Percentiles rank a stretch among this genome's conserved stretches.
Evolutionary conservation across 805 yeast species (phyloP).

Genomic region (Cyberlindnera suaveolens): DNA sequence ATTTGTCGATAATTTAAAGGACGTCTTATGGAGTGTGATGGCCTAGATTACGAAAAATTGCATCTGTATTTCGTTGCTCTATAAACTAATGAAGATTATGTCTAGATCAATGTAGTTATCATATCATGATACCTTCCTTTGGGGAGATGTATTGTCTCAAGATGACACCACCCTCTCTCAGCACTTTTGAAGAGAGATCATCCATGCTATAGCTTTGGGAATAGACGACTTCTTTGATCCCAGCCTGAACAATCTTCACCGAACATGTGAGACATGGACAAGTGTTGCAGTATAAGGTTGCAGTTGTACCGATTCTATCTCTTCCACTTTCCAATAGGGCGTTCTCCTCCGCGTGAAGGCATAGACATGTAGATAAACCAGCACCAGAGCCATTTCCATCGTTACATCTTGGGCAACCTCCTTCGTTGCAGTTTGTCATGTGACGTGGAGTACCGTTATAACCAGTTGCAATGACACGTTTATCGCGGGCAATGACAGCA

Average conservation of each 20-base stretch:
- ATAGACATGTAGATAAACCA: slow-evolving; percentile 75
- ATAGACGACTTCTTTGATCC: slow-evolving; percentile 86
- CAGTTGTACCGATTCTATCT: slow-evolving; percentile 61
- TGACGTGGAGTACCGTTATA: slow-evolving; percentile 97
- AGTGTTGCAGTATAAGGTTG: slow-evolving; percentile 85
- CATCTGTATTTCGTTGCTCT: neutral
- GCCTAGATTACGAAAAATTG: neutral
- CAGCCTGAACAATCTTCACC: slow-evolving; percentile 90
- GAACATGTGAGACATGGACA: slow-evolving; percentile 97
- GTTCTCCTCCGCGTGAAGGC: slow-evolving; percentile 96
- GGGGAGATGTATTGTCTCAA: slow-evolving; percentile 51
- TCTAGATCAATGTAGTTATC: neutral
- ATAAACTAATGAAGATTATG: neutral
- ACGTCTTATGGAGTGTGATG: slow-evolving; percentile 30
- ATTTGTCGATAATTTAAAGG: slow-evolving; percentile 48
- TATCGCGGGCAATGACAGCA: slow-evolving; percentile 84
- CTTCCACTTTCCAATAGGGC: slow-evolving; percentile 93
- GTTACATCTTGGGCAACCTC: slow-evolving; percentile 92
- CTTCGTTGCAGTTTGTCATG: slow-evolving; percentile 83
- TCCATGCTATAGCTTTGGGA: slow-evolving; percentile 94
- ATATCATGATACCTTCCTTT: slow-evolving; percentile 17
- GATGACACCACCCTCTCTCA: slow-evolving; percentile 65
- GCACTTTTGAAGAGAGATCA: slow-evolving; percentile 59
- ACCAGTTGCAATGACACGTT: slow-evolving; percentile 90
- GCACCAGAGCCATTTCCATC: slow-evolving; percentile 56